Percentiles rank a stretch among this genome's conserved stretches.
phyloP scores from a whole-genome alignment of 2,329 filamentous ascomycete genomes.

The Neofusicoccum ribis region DNA sequence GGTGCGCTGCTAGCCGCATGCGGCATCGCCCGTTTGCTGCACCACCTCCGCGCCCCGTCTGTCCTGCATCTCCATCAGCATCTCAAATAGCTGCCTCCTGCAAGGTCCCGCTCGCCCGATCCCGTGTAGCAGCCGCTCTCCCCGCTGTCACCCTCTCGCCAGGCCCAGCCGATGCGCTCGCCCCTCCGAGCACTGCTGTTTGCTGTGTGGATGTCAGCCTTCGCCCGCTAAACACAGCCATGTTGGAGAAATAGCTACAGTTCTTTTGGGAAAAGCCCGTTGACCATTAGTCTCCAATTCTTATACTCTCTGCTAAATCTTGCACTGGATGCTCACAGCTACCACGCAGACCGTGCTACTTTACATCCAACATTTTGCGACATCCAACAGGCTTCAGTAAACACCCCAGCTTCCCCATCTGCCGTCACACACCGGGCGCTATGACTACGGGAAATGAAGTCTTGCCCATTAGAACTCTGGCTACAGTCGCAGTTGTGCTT shows the following conservation, averaged over 20 bases:
- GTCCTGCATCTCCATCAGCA: not conserved
- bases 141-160: not conserved
- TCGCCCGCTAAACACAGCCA: not conserved
- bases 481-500: not conserved
- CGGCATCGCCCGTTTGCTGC: not conserved
- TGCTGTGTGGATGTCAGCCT: not conserved
- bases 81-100: not conserved
- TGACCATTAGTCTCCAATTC: not conserved
- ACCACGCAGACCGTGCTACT: not conserved
- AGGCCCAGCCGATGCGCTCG: not conserved
- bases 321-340: not conserved
- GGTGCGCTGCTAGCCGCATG: not conserved
- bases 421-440: not conserved
- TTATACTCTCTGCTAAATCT: not conserved
- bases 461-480: not conserved
- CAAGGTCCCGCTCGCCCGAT: not conserved
- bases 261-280: no score
- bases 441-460: not conserved
- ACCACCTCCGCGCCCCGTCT: not conserved
- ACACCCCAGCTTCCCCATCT: not conserved
- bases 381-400: not conserved
- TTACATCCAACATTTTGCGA: not conserved
- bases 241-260: no score
- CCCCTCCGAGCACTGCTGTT: not conserved
- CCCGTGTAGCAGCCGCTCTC: not conserved